Conservation (phyloP, 2,329 filamentous ascomycete species). For the Didymella arachidicola region DNA sequence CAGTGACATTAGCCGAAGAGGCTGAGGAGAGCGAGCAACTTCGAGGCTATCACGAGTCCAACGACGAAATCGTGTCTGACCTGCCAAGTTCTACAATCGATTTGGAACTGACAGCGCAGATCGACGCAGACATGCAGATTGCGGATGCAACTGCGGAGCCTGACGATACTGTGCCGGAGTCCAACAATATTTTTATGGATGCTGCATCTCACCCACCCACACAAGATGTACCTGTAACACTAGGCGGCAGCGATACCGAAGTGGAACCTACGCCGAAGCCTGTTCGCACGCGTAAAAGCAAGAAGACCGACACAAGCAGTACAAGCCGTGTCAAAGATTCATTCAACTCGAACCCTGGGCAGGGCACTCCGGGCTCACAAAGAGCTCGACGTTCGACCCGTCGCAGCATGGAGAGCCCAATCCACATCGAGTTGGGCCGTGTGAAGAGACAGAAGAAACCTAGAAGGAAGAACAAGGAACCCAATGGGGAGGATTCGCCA, state of each 20-base stretch:
- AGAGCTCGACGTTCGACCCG: slow-evolving; percentile 40
- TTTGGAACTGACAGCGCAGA: slow-evolving; percentile 45
- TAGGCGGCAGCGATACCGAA: slow-evolving; percentile 31
- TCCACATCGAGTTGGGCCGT: slow-evolving; percentile 22
- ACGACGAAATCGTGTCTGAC: slow-evolving; percentile 32
- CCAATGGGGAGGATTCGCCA: slow-evolving; percentile 26
- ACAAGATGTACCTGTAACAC: slow-evolving; percentile 4
- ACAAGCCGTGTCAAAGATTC: slow-evolving; percentile 50
- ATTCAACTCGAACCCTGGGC: slow-evolving; percentile 36
- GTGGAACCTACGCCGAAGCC: slow-evolving; percentile 31
- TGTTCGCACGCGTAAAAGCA: slow-evolving; percentile 16
- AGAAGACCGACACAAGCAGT: slow-evolving; percentile 28
- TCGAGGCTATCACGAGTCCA: slow-evolving; percentile 5
- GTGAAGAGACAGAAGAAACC: slow-evolving; percentile 37
- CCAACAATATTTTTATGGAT: slow-evolving; percentile 36
- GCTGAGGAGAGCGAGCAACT: slow-evolving; percentile 13
- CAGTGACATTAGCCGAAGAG: slow-evolving; percentile 19
- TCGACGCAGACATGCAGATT: slow-evolving; percentile 46
- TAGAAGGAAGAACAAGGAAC: slow-evolving; percentile 27
- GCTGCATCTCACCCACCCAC: slow-evolving; percentile 29
- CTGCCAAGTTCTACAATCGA: slow-evolving; percentile 44
- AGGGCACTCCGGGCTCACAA: slow-evolving; percentile 29
- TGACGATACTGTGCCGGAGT: slow-evolving; percentile 24
- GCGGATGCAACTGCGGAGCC: slow-evolving; percentile 12
- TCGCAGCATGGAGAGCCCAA: slow-evolving; percentile 34